phyloP scores from a whole-genome alignment of 2,329 filamentous ascomycete genomes.

The Diplocarpon mali region DNA sequence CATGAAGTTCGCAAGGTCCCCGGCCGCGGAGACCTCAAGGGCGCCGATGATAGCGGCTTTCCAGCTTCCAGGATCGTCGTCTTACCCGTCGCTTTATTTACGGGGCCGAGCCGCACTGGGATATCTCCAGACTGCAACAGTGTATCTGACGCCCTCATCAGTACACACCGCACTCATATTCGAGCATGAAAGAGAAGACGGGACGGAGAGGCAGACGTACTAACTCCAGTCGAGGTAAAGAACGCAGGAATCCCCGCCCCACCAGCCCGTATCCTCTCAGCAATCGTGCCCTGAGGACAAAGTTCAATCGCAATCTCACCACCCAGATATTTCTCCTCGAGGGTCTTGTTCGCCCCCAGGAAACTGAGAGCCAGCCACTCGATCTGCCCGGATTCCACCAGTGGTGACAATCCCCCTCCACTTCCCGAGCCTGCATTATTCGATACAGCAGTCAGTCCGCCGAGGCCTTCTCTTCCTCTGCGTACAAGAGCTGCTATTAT shows the following conservation, averaged over 20 bases:
- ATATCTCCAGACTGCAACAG: constrained; percentile 59
- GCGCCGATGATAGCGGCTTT: constrained; percentile 58
- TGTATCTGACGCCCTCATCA: constrained; percentile 37
- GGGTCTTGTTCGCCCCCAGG: constrained; percentile 64
- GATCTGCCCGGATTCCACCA: constrained; percentile 60
- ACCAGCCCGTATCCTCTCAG: constrained; percentile 60
- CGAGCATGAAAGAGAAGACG: too few species aligned
- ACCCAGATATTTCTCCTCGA: constrained; percentile 64
- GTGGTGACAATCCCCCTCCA: constrained; percentile 54
- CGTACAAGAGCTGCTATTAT: constrained; percentile 57
- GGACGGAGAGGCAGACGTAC: too few species aligned
- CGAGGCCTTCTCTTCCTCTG: constrained; percentile 42
- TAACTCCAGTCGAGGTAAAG: constrained; percentile 64
- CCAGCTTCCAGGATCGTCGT: constrained; percentile 48
- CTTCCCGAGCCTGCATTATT: constrained; percentile 69
- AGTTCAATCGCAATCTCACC: constrained; percentile 68
- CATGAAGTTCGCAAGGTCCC: constrained; percentile 84
- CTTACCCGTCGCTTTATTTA: constrained; percentile 31
- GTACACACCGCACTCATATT: neutral
- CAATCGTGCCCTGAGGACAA: constrained; percentile 65
- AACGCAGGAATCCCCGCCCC: constrained; percentile 73
- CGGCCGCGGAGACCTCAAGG: constrained; percentile 60
- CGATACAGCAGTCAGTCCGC: constrained; percentile 60
- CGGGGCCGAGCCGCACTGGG: constrained; percentile 47
- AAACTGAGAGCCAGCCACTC: constrained; percentile 64